Percentiles rank a stretch among this genome's conserved stretches.
Evolutionary conservation across 768 basidiomycete genomes (phyloP).

Genomic region (Lactifluus echinatus): DNA sequence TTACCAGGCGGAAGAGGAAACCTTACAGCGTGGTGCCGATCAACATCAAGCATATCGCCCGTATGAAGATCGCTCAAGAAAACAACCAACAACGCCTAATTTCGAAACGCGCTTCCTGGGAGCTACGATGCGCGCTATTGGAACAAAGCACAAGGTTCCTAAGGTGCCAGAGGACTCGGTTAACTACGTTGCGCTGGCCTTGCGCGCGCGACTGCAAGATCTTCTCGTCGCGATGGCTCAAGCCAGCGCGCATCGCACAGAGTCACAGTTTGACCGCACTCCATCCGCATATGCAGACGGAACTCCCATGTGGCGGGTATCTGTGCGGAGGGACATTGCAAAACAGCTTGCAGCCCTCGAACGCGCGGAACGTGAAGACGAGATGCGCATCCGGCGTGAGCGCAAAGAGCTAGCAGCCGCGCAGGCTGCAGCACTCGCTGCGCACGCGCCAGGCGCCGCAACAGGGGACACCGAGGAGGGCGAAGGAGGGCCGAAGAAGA

Average conservation of each 20-base stretch:
- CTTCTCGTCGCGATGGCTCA: slow-evolving; percentile 59
- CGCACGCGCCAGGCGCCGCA: slow-evolving; percentile 46
- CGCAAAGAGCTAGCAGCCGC: slow-evolving; percentile 70
- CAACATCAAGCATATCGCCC: slow-evolving; percentile 53
- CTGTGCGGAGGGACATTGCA: slow-evolving; percentile 68
- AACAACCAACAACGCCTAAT: slow-evolving; percentile 59
- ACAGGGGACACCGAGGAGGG: slow-evolving; percentile 41
- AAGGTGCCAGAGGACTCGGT: slow-evolving; percentile 62
- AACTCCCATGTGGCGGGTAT: slow-evolving; percentile 75
- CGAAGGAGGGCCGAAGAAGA: slow-evolving; percentile 58
- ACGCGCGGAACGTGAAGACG: slow-evolving; percentile 76
- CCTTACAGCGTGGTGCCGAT: slow-evolving; percentile 57
- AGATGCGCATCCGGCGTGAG: slow-evolving; percentile 63
- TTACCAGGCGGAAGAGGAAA: slow-evolving; percentile 76
- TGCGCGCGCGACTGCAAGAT: slow-evolving; percentile 65
- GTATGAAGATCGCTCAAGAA: slow-evolving; percentile 71
- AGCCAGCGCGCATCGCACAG: slow-evolving; percentile 60
- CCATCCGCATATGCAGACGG: slow-evolving; percentile 59
- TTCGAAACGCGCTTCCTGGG: slow-evolving; percentile 63
- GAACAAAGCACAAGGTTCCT: slow-evolving; percentile 57
- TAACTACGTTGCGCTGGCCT: slow-evolving; percentile 71
- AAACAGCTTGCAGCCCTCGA: slow-evolving; percentile 74
- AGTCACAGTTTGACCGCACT: slow-evolving; percentile 59
- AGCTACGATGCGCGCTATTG: slow-evolving; percentile 59
- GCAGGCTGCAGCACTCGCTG: slow-evolving; percentile 60